These are phyloP conservation scores for Hygrophorus russula DNA, from an alignment of 768 basidiomycete species.

Conservation along the genomic window DNA sequence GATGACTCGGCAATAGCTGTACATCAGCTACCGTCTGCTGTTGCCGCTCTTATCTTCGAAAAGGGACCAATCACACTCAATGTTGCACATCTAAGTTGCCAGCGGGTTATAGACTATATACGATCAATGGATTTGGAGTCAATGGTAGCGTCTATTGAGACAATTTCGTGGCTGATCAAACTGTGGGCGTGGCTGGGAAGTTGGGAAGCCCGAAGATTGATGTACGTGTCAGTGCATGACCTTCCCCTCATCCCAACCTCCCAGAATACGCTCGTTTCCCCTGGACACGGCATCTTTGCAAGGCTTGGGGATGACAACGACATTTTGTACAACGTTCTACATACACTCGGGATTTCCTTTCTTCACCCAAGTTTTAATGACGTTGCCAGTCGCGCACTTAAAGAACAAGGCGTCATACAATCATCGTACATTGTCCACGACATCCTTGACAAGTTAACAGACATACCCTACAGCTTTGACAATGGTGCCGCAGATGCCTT, in stretches of 20 bases:
- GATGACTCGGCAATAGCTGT: constrained; percentile 23
- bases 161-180: constrained; percentile 22
- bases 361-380: constrained; percentile 17
- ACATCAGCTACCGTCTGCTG: constrained; percentile 13
- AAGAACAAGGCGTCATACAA: constrained; percentile 11
- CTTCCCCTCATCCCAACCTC: constrained; percentile 23
- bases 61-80: constrained; percentile 20
- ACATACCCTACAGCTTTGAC: constrained; percentile 5
- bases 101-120: constrained; percentile 16
- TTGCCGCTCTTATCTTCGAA: constrained; percentile 13
- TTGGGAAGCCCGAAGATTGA: constrained; percentile 12
- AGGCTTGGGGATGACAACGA: constrained; percentile 6
- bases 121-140: constrained; percentile 13
- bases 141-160: constrained; percentile 6
- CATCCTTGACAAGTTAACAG: constrained; percentile 18
- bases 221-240: constrained; percentile 14
- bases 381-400: constrained; percentile 13
- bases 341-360: constrained; percentile 21
- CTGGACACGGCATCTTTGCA: constrained; percentile 18
- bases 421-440: constrained; percentile 16
- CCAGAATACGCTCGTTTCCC: constrained; percentile 15
- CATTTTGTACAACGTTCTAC: neutral
- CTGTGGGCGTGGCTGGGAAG: constrained; percentile 34
- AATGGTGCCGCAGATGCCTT: constrained; percentile 3
- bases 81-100: constrained; percentile 16